phyloP scores from a whole-genome alignment of 179 eudicot species.

The Sideroxylon spinosum region DNA sequence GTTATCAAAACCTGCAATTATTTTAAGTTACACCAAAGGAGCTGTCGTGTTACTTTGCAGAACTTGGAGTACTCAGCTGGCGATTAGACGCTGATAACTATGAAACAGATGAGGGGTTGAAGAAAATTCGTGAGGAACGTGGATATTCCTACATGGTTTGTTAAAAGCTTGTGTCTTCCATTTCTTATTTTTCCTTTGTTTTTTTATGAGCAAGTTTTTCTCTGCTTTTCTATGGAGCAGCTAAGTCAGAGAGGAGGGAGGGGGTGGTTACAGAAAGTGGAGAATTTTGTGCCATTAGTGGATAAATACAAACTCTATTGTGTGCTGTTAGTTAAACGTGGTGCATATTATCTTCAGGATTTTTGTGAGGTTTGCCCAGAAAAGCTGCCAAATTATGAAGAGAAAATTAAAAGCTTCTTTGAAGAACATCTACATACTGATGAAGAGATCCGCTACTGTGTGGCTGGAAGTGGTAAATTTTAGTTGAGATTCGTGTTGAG shows the following conservation, averaged over 20 bases:
- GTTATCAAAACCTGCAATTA: neutral
- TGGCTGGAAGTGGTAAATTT: slow-evolving; percentile 67
- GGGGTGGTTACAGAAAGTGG: too few species aligned
- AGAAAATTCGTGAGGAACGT: slow-evolving; percentile 72
- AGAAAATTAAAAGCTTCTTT: slow-evolving; percentile 69
- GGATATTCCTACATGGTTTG: slow-evolving; percentile 85
- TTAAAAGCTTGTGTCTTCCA: neutral
- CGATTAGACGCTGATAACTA: slow-evolving; percentile 78
- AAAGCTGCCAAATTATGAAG: slow-evolving; percentile 78
- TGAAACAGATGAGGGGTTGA: slow-evolving; percentile 81
- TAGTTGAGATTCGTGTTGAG: neutral
- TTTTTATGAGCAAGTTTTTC: too few species aligned
- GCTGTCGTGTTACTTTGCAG: slow-evolving; percentile 23
- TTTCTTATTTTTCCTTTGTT: too few species aligned
- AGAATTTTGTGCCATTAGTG: too few species aligned
- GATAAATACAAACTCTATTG: too few species aligned
- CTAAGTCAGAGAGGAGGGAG: too few species aligned
- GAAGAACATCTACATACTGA: slow-evolving; percentile 92
- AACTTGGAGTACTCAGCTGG: slow-evolving; percentile 93
- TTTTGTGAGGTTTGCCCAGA: slow-evolving; percentile 74
- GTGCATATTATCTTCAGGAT: slow-evolving; percentile 23
- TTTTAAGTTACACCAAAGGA: neutral
- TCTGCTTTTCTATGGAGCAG: too few species aligned
- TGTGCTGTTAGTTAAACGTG: too few species aligned
- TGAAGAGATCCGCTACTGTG: slow-evolving; percentile 90